Evolutionary conservation across 2,329 filamentous ascomycete species (phyloP).

Genomic region (Aspergillaceae sp.): DNA sequence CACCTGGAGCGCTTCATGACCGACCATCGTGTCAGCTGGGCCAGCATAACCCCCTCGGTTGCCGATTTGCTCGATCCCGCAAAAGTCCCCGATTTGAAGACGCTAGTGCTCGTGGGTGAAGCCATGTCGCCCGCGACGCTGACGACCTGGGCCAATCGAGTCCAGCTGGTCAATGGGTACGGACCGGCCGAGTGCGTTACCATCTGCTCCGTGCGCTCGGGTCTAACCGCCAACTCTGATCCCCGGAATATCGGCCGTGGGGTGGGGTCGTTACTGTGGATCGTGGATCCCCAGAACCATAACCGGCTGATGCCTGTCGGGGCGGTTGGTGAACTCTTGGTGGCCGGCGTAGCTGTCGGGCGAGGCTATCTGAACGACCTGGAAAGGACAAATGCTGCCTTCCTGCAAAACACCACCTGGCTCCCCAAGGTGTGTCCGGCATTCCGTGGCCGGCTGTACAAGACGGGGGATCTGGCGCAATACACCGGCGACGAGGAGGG

Average conservation of each 20-base stretch:
- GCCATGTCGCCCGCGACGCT: constrained; percentile 2
- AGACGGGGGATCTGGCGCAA: constrained; percentile 27
- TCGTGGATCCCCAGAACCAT: constrained; percentile 5
- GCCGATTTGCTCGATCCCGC: constrained; percentile 25
- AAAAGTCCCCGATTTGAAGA: constrained; percentile 25
- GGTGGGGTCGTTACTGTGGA: constrained; percentile 2
- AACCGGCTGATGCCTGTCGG: constrained; percentile 22
- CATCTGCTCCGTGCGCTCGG: neutral
- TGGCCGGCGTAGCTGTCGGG: constrained; percentile 29
- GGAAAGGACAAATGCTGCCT: constrained; percentile 14
- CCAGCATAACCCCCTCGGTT: constrained; percentile 49
- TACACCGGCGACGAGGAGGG: constrained; percentile 18
- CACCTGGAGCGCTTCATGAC: constrained; percentile 15
- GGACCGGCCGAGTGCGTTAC: neutral
- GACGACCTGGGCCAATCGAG: neutral
- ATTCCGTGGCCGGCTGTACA: constrained; percentile 17
- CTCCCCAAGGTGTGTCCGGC: neutral
- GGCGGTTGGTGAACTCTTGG: constrained; percentile 33
- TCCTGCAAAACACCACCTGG: constrained; percentile 15
- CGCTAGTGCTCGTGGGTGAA: constrained; percentile 31
- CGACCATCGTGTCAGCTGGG: constrained; percentile 32
- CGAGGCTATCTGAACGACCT: constrained; percentile 20
- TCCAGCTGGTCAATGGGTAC: constrained; percentile 1
- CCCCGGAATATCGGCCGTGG: neutral
- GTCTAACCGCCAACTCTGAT: neutral